Percentiles rank a stretch among this genome's conserved stretches.
Evolutionary conservation across 768 basidiomycete species (phyloP).

Genomic region (Kwoniella pini): DNA sequence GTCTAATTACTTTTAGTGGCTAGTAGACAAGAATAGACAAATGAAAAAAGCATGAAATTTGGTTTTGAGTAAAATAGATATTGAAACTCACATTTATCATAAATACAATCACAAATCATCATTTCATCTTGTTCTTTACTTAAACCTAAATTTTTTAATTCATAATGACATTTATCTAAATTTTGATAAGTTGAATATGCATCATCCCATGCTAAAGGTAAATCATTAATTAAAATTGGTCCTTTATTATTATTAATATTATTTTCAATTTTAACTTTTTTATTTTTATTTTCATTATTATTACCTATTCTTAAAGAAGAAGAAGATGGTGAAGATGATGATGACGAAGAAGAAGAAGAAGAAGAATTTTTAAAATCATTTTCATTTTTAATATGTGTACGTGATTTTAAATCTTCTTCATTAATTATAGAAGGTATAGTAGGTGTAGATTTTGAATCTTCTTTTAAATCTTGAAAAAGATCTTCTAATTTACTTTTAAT

Average conservation of each 20-base stretch:
- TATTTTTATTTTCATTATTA: conserved; percentile 2
- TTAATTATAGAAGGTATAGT: conserved; percentile 6
- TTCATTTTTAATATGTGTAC: conserved; percentile 7
- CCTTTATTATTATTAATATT: background rate
- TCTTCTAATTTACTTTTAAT: background rate
- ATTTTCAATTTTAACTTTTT: conserved; percentile 3
- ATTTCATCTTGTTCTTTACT: conserved; percentile 86
- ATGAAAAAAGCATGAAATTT: background rate
- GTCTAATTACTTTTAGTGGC: background rate
- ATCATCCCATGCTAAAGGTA: conserved; percentile 72
- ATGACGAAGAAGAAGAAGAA: conserved; percentile 3
- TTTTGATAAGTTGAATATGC: conserved; percentile 73
- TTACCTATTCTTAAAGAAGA: background rate
- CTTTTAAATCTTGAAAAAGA: background rate
- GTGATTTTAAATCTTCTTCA: conserved; percentile 20
- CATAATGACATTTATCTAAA: conserved; percentile 78
- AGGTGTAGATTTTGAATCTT: background rate
- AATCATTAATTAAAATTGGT: conserved; percentile 66
- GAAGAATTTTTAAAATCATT: background rate
- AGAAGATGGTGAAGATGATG: conserved; percentile 7
- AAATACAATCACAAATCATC: conserved; percentile 92
- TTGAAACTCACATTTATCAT: conserved; percentile 74
- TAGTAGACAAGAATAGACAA: background rate
- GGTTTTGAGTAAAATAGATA: too few species aligned
- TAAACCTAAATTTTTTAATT: conserved; percentile 80